Base-by-base conservation (phyloP, 2,329 filamentous ascomycete genomes). In the Elsinoe australis region DNA sequence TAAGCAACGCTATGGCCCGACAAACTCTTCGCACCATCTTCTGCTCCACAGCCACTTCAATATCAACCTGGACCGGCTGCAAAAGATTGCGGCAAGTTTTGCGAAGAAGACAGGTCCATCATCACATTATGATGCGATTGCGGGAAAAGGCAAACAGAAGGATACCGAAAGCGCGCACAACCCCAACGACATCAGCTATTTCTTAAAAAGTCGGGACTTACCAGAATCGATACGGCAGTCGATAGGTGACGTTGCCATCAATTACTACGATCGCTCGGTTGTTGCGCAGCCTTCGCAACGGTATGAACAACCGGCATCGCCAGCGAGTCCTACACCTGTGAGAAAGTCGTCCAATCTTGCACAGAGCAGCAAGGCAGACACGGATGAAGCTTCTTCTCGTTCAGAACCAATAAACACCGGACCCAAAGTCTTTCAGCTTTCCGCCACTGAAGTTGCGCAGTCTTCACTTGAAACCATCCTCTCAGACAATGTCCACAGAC, bases 11-110 rank as follows among this genome's bases (percentile, higher is more conserved):
- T 73, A 83, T 45, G 72, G 75, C 38, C 64, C 68, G n/a, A 18
- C 45, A 14, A 29, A 7, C 17, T 24, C 45, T 4, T 29, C 45
- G 14, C 52, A 54, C 22, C 62, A 64, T 55, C 60, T 60, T 47
- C 70, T 95, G 41, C 72, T 95, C 44, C 78, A 82, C 18, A 89
- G 88, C 53, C 92, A 98, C 66, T 98, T 80, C 68, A 78, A 78
- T 57, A 76, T 82, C 59, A 77, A 78, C 54, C 63, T 80, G 38
- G 88, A 95, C 53, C 84, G 85, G 56, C 79, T 98, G 46, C 84
- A 89, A 55, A 86, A 87, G 65, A 72, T 98, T 47, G 83, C 90
- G 4, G 71, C 81, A 50, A 87, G 90, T 5, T 94, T 96, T 61
- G 57, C 61, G n/a, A 94, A 87, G 67, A 79, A 78, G 33, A 62